A percentile compares a stretch with the other conserved stretches of the same genome.
Evolutionary conservation across 2,329 filamentous ascomycete species (phyloP).

Genomic region (Verruconis gallopava): DNA sequence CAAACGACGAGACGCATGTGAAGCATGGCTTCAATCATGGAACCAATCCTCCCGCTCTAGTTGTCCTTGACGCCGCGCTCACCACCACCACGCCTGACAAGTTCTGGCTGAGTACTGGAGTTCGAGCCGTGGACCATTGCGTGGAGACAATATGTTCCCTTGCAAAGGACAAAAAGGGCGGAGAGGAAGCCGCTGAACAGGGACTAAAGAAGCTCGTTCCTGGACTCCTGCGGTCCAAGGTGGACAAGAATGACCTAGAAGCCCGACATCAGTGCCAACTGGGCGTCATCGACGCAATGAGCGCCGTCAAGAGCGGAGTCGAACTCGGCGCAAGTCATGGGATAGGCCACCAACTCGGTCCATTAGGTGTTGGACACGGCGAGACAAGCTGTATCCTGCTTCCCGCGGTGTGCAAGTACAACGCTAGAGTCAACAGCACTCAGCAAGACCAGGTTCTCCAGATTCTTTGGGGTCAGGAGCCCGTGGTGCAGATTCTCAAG

Average conservation of each 20-base stretch:
- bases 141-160: conserved; percentile 39
- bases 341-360: conserved; percentile 33
- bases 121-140: conserved; percentile 45
- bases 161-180: conserved; percentile 20
- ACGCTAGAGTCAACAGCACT: conserved; percentile 17
- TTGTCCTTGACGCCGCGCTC: conserved; percentile 44
- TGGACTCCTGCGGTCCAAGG: conserved; percentile 29
- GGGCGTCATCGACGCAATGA: conserved; percentile 42
- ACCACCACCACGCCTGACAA: conserved; percentile 36
- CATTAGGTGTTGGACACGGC: conserved; percentile 45
- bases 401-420: conserved; percentile 45
- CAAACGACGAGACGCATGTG: conserved; percentile 19
- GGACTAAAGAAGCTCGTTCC: conserved; percentile 32
- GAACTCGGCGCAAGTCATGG: conserved; percentile 28
- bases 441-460: conserved; percentile 27
- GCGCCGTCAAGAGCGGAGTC: conserved; percentile 28
- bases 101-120: conserved; percentile 46
- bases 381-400: conserved; percentile 46
- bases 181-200: conserved; percentile 25
- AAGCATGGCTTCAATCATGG: conserved; percentile 20
- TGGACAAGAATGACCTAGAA: conserved; percentile 24
- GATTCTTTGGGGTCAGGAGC: conserved; percentile 27
- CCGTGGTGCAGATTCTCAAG: conserved; percentile 26
- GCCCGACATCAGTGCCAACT: conserved; percentile 36
- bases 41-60: conserved; percentile 33